phyloP scores from a whole-genome alignment of 2,329 filamentous ascomycete genomes.

The Coniochaeta prunicola region DNA sequence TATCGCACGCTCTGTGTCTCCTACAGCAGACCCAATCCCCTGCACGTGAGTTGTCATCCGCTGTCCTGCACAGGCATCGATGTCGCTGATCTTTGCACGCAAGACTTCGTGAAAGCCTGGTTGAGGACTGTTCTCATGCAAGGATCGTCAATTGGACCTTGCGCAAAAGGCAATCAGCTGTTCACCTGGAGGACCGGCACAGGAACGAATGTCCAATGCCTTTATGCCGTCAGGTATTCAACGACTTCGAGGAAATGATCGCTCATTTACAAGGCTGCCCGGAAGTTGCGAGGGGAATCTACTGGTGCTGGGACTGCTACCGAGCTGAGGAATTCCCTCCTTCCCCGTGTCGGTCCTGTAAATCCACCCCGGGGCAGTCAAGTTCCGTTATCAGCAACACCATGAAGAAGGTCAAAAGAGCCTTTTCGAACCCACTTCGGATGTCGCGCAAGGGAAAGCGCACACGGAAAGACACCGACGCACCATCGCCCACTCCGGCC shows the following conservation, averaged over 20 bases:
- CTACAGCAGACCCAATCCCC: neutral
- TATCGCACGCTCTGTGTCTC: neutral
- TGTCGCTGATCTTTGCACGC: neutral
- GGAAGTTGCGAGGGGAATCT: neutral
- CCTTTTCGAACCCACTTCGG: neutral
- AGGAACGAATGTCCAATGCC: neutral
- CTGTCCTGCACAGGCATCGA: neutral
- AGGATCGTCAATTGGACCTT: neutral
- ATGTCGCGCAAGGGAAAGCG: neutral
- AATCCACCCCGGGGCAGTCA: neutral
- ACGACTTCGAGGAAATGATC: neutral
- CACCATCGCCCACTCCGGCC: neutral
- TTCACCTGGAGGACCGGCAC: neutral
- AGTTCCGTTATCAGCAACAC: neutral
- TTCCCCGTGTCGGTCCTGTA: neutral
- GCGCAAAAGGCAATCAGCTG: neutral
- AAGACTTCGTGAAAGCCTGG: neutral
- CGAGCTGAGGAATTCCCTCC: neutral
- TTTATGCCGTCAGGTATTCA: neutral
- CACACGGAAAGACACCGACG: neutral
- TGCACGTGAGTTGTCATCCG: neutral
- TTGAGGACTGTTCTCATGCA: neutral
- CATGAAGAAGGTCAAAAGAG: neutral
- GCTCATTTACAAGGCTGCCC: neutral
- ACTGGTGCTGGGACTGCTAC: neutral